Evolutionary conservation across 192 early-diverging fungal species (phyloP), one percentile per base, ranked within the genome.

Genomic region (Umbelopsis vinacea): DNA sequence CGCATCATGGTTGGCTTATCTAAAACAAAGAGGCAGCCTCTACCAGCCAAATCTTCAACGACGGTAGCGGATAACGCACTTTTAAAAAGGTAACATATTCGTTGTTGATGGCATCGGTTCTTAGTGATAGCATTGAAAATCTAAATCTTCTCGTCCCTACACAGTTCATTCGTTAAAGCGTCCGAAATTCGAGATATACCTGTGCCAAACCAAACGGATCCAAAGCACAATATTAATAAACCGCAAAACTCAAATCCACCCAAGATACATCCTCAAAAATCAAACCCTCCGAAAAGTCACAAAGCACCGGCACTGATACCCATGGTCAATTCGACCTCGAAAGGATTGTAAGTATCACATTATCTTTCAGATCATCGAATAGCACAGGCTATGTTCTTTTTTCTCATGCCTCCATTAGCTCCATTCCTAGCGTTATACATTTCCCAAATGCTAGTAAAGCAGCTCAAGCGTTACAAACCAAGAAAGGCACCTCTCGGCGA

Each of bases 401-500:
- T 29, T 29, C 29, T 29, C 3, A 29, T 29, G 29, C 29, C 5
- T 43, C 38, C 38, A 40, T 6, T 14, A 46, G 45, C n/a, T 17
- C 48, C 12, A 57, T 55, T 47, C 46, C 60, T 37, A 63, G 46
- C 14, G 26, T 33, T 10, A 50, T 77, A 60, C 47, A 38, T n/a
- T 76, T 68, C 26, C 69, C 75, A 35, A 76, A 33, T 45, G 63
- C 43, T 29, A 60, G 50, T 21, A 70, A 74, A 14, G n/a, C 35
- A 4, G 12, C 66, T 11, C 38, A 14, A 12, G 70, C 47, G 2
- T 0, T 68, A 10, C 79, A 79, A 38, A 37, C 76, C 0, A 77
- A 74, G 10, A 82, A 82, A 38, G 69, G 73, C 26, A 70, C 78
- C 11, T 67, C 72, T 19, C 67, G 83, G 48, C 76, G 70, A 22